Base-by-base conservation (phyloP, 2,329 filamentous ascomycete species). In the Penicillium sp. region DNA sequence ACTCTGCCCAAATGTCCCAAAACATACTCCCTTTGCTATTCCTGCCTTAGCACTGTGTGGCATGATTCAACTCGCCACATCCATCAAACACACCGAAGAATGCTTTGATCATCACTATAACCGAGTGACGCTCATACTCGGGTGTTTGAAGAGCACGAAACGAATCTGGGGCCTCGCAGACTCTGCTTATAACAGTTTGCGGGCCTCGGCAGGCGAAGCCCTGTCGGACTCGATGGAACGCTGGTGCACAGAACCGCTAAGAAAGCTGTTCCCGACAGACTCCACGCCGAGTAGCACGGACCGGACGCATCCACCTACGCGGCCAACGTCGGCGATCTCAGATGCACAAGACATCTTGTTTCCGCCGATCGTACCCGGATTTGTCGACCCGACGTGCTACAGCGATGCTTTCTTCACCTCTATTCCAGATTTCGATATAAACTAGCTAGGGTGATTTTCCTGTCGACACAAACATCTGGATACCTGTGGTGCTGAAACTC, bases 21-120 rank as follows among this genome's bases (percentile, higher is more conserved):
- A 64, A 51, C 62, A 70, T 44, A 69, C 62, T 2, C 69, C 69
- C 2, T 69, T 72, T 29, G 57, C 65, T 13, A 64, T 71, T 12
- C 60, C 64, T 2, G 60, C 61, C 1, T 41, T 70, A 24, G 57
- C 62, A 6, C 57, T 72, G 4, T 70, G 67, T 38, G 70, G 70
- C 1, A 63, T 71, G 57, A 64, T 70, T 26, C 70, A 72, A 52
- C 63, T 72, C 3, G 67, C 68, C 5, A 71, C 69, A 0, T 64
- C 60, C 13, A 61, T 60, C 6, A 67, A 61, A n/a, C 70, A 72
- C 45, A 66, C 64, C 2, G 59, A 65, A 18, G 69, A 71, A n/a
- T 72, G 70, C 42, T 68, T 67, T n/a, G 70, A 72, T 26, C 70
- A 72, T 29, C 70, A 72, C 43, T 68, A 64, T 24, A 72, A 72